Percentiles rank a stretch among this genome's conserved stretches.
Conservation (phyloP, 345 rosid genomes). For the Hibiscus trionum region DNA sequence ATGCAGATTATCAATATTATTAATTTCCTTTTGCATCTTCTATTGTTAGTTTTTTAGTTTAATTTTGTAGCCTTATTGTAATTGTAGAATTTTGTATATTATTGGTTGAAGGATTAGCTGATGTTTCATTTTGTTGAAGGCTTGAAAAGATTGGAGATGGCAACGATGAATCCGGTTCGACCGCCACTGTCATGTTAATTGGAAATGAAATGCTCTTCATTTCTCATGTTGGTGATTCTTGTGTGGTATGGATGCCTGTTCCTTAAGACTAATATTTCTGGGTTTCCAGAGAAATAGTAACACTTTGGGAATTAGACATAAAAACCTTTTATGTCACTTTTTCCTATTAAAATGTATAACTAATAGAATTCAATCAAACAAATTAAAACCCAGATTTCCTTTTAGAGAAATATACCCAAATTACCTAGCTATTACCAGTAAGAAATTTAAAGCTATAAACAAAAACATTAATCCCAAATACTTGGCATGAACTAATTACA, state of each 20-base stretch:
- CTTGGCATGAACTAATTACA: not conserved
- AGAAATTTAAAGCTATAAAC: not conserved
- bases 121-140: conserved; percentile 47
- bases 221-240: conserved; percentile 86
- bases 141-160: conserved; percentile 45
- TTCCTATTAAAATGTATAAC: conserved; percentile 6
- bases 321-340: not conserved
- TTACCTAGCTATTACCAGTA: not conserved
- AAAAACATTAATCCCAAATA: not conserved
- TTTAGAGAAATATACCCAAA: not conserved
- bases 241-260: conserved; percentile 46
- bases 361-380: not conserved
- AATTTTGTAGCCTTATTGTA: not conserved
- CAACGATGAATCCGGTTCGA: conserved; percentile 83
- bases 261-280: not conserved
- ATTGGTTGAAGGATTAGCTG: conserved; percentile 26
- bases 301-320: not conserved
- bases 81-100: conserved; percentile 16
- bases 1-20: not conserved
- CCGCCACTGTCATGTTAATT: conserved; percentile 67
- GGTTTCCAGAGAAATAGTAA: not conserved
- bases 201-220: conserved; percentile 46
- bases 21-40: not conserved
- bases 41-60: not conserved
- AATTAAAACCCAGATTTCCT: not conserved